Evolutionary conservation across 2,329 filamentous ascomycete species (phyloP), one percentile per base, ranked within the genome.

Genomic region (Ceratocystis harringtonii): DNA sequence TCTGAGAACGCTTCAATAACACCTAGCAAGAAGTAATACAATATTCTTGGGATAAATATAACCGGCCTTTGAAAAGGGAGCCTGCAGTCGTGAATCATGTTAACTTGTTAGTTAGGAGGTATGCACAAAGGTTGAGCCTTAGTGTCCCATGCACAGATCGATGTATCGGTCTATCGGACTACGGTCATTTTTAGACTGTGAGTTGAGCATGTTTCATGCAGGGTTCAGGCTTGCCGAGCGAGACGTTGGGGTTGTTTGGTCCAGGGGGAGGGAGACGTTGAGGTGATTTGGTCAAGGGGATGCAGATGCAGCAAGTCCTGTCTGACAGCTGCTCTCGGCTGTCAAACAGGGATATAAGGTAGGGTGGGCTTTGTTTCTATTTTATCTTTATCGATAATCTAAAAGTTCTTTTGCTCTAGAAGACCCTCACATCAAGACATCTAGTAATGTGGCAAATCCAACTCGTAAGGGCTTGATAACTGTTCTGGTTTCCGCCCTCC

Each of bases 1-100:
- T 58, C 55, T 58, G 55, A 58, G 55, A 36, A 36, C 32, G 55
- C 55, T 58, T 58, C 55, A 58, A 41, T 41, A 41, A 25, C 28
- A 12, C 15, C 30, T n/a, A n/a, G 32, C 8, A 32, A n/a, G 52
- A 32, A n/a, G 32, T 19, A 58, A 58, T 36, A 58, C 55, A 58
- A 36, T 36, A 58, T 58, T 58, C 55, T 58, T 15, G n/a, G 55
- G 22, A 52, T 25, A 3, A 25, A 28, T 28, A 58, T 3, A 36
- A 36, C 12, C 17, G 12, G n/a, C 0, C 30, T 19, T 3, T 22
- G 6, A 7, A 12, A 58, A 32, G 6, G 7, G 28, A 36, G 4
- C 25, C 1, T 4, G 17, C 7, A 8, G 32, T 15, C 19, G 55
- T 58, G 28, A 36, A 5, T 19, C 3, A 15, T 22, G n/a, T 10